Evolutionary conservation across 2,329 filamentous ascomycete genomes (phyloP).

Genomic region (Daldinia eschscholtzii): DNA sequence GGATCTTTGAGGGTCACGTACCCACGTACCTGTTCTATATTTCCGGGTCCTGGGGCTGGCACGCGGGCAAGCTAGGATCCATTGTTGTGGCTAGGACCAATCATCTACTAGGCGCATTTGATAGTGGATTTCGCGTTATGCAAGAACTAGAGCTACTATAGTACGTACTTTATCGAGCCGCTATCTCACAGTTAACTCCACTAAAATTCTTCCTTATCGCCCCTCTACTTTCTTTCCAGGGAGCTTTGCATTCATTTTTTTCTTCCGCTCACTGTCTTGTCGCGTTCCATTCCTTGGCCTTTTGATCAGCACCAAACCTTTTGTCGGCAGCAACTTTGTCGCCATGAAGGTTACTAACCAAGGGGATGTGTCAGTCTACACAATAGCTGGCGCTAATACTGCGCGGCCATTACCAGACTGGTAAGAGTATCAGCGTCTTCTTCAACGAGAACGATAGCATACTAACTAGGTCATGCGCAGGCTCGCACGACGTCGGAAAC

Average conservation of each 20-base stretch:
- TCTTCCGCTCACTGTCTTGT: neutral
- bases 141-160: constrained; percentile 14
- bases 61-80: constrained; percentile 25
- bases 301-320: neutral
- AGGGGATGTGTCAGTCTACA: constrained; percentile 90
- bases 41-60: constrained; percentile 4
- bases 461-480: constrained; percentile 29
- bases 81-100: constrained; percentile 27
- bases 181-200: constrained; percentile 11
- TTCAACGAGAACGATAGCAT: neutral
- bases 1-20: constrained; percentile 22
- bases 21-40: constrained; percentile 1
- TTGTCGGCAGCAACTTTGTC: constrained; percentile 13
- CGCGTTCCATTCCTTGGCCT: constrained; percentile 14
- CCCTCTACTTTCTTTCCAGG: constrained; percentile 25
- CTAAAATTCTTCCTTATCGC: constrained; percentile 40
- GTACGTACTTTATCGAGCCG: constrained; percentile 32
- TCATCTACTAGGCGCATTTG: constrained; percentile 12
- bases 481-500: constrained; percentile 87
- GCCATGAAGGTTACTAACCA: constrained; percentile 85
- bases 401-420: constrained; percentile 93
- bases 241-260: constrained; percentile 17
- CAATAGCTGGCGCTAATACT: constrained; percentile 90
- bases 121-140: constrained; percentile 22
- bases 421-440: constrained; percentile 17